Base-by-base conservation (phyloP, 1,139 yeast species). In the Taiozyma sp. region DNA sequence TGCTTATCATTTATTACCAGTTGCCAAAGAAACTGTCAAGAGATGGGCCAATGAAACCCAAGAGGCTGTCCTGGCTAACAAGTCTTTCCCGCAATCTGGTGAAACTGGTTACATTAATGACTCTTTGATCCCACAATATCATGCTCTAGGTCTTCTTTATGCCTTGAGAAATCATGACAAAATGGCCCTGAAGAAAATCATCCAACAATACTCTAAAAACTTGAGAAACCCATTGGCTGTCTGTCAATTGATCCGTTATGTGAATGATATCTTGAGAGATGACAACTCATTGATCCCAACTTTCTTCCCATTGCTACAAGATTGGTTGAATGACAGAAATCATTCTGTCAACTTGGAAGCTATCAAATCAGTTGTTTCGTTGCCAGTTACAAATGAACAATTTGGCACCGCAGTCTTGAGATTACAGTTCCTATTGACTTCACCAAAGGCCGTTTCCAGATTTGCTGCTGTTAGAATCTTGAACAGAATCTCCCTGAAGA, bases 281-380 rank as follows among this genome's bases (percentile, higher is more conserved):
- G 89, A 82, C 59, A 56, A 68, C 73, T 53, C 65, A 60, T 54
- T 66, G 66, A 53, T 62, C 58, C 43, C 74, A 72, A 57, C 80
- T 74, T 62, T 79, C 80, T 72, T 81, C 72, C 85, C 88, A 26
- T 74, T 84, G 52, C 78, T 91, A 62, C 75, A 80, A 47, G 78
- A 77, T 47, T 88, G 89, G 81, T 75, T 89, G 63, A 80, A 83
- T 60, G 88, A 88, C 72, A 88, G 88, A 71, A 79, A 87, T 49
- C 97, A 91, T 65, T 83, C 89, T 80, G 97, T 93, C 54, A 91
- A 85, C 68, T 76, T 93, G 60, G 99, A 93, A 70, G 95, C 96
- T n/a, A 86, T 95, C 53, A 91, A 89, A 72, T 76, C 88, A 34
- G 81, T 93, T 58, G 77, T 91, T 51, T 71, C 75, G 46, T 74